Conservation (phyloP, 1,139 yeast species). For the Nakaseomyces uthaithaninus region DNA sequence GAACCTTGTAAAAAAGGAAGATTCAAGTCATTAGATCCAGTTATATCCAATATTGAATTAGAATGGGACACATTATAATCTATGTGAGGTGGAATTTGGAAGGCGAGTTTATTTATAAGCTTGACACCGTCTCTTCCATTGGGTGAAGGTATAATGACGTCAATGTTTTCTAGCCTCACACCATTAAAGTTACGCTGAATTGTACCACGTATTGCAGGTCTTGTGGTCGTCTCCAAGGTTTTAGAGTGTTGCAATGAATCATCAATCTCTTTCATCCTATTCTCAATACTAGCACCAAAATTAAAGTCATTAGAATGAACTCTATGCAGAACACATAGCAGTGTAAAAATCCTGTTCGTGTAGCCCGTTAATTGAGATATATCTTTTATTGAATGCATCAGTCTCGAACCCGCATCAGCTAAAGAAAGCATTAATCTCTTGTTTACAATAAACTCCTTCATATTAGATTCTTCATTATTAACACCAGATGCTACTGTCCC, state of each 20-base stretch:
- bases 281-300: constrained; percentile 40
- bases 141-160: constrained; percentile 67
- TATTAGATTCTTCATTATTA: constrained; percentile 43
- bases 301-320: constrained; percentile 67
- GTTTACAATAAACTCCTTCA: constrained; percentile 85
- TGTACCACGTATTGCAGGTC: constrained; percentile 49
- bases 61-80: constrained; percentile 21
- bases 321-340: constrained; percentile 68
- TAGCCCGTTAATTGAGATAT: constrained; percentile 87
- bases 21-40: constrained; percentile 17
- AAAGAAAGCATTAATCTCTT: constrained; percentile 82
- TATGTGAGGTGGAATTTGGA: constrained; percentile 46
- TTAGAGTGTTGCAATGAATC: background rate
- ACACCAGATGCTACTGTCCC: constrained; percentile 36
- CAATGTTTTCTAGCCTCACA: constrained; percentile 71
- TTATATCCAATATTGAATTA: constrained; percentile 22
- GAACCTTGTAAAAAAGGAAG: constrained; percentile 25
- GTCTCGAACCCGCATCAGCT: constrained; percentile 94
- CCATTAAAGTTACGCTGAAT: constrained; percentile 74
- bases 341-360: constrained; percentile 74
- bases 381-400: constrained; percentile 92
- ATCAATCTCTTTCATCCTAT: constrained; percentile 1
- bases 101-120: constrained; percentile 53
- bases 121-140: constrained; percentile 48
- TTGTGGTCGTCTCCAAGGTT: background rate